Evolutionary conservation across 805 yeast species (phyloP), one percentile per base, ranked within the genome.

Genomic region (Teunomyces lycoperdinae): DNA sequence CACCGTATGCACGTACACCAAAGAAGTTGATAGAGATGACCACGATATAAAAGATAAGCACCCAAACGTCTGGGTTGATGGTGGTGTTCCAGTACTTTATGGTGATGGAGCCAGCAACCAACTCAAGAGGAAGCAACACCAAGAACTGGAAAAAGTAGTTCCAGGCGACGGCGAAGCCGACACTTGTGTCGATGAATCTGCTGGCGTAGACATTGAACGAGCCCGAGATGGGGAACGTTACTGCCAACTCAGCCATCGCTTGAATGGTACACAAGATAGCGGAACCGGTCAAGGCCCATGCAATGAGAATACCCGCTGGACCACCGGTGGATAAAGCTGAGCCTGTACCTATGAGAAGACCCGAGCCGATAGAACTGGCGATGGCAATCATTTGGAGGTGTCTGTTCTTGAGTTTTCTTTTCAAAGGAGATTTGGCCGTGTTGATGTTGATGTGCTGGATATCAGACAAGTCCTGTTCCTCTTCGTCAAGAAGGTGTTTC

Each of bases 331-430:
- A 50, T 46, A 73, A 58, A 1, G 71, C 72, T 30, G 70, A 67
- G 42, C 81, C 81, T 31, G 76, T 66, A 33, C 79, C 78, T 34
- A 73, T 66, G 55, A 77, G 74, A 45, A 77, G 63, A 42, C 81
- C 82, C 29, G 40, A 88, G 78, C 90, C 89, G 53, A 84, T 81
- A 48, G 84, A 77, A 58, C 88, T 87, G 55, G 87, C 89, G 47
- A 84, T 75, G 36, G 89, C 85, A 53, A 83, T 79, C 83, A 83
- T 79, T 60, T 81, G 85, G 50, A 78, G 67, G 50, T 78, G 81
- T 58, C 83, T 67, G 47, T 60, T 56, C 52, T 71, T 70, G 50
- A 79, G 65, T 28, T 74, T 71, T 49, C 79, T 61, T 38, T 67
- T 68, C 69, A 71, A 66, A 6, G 71, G 74, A 62, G 79, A 71